Evolutionary conservation across 768 basidiomycete genomes (phyloP), one percentile per base, ranked within the genome.

Genomic region (Trametes gibbosa): DNA sequence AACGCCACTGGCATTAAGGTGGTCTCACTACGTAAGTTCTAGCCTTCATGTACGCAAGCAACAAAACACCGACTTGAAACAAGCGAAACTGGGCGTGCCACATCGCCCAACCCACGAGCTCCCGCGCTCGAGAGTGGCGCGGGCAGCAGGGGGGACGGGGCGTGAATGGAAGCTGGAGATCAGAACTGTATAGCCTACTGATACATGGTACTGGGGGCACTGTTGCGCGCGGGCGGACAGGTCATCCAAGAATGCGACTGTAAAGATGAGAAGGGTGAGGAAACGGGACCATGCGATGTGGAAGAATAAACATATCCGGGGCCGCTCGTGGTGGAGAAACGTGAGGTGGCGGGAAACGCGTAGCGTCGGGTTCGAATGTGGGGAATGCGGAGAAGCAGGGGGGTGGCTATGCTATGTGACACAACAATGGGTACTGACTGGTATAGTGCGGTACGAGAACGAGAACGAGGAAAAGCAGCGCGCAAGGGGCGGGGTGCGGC

Each of bases 1-100:
- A 42, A 53, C 58, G 53, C 47, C 52, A 21, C 53, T 59, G 46
- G 52, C 51, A 59, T 59, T 59, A 57, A 46, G 10, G 23, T 13
- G 27, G 34, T 53, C 45, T 52, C 46, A 35, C 57, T 59, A 53
- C 10, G 29, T 32, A 32, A 42, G 29, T 29, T 52, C 45, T 52
- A 59, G 58, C 58, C 32, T 23, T 32, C 25, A 53, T 35, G 29
- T 35, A 34, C 19, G 19, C 23, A 19, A 24, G 37, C 25, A 27
- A 39, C 23, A 32, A 32, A 32, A 32, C 29, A 32, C 29, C 10
- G n/a, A n/a, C n/a, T n/a, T n/a, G n/a, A 32, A 32, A 32, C 48
- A n/a, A n/a, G 13, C 32, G 48, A 13, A n/a, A 24, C 8, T 21
- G n/a, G 27, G 48, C 35, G 50, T 47, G 51, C 58, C n/a, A n/a